Evolutionary conservation across 805 yeast species (phyloP).

Genomic region (Ogataea zsoltii): DNA sequence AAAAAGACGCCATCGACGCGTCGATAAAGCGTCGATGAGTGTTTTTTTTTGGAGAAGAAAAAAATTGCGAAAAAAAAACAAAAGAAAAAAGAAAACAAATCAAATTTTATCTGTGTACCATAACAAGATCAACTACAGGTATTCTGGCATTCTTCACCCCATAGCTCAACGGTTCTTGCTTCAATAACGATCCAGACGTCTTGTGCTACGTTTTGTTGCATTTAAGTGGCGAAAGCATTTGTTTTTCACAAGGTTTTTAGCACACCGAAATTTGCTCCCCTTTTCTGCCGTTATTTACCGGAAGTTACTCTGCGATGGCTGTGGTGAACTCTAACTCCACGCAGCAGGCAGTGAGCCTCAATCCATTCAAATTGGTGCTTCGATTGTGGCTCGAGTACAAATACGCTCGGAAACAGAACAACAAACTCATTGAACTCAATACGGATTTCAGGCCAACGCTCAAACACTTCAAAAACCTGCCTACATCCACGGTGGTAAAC

Average conservation of each 20-base stretch:
- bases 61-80: background rate
- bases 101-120: slow-evolving; percentile 4
- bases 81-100: slow-evolving; percentile 1
- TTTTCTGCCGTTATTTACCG: background rate
- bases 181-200: too few relatives aligned
- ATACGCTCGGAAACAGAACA: slow-evolving; percentile 20
- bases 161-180: too few relatives aligned
- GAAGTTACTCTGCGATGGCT: background rate
- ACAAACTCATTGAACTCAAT: slow-evolving; percentile 21
- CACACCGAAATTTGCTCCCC: background rate
- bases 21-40: slow-evolving; percentile 7
- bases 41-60: too few relatives aligned
- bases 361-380: slow-evolving; percentile 18
- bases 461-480: slow-evolving; percentile 22
- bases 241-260: too few relatives aligned
- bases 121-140: background rate
- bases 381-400: slow-evolving; percentile 24
- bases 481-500: slow-evolving; percentile 42
- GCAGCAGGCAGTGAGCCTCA: slow-evolving; percentile 9
- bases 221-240: too few relatives aligned
- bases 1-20: background rate
- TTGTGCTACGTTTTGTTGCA: too few relatives aligned
- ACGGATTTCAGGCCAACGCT: slow-evolving; percentile 23
- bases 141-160: too few relatives aligned
- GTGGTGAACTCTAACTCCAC: slow-evolving; percentile 1